Conservation (phyloP, 1,284 basidiomycete genomes). For the Fomitopsis schrenkii region DNA sequence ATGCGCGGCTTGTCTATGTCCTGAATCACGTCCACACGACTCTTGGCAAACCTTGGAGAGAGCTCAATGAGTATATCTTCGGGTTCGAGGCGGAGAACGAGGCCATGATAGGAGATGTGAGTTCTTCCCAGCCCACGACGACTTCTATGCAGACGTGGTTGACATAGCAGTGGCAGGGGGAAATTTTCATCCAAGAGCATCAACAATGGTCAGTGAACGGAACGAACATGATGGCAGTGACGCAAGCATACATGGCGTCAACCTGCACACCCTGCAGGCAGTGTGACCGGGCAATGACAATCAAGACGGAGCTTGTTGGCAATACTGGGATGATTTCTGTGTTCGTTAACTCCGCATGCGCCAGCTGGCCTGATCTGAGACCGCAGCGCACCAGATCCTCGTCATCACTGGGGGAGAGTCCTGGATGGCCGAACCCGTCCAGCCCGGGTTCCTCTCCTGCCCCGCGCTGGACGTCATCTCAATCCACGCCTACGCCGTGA, state of each 20-base stretch:
- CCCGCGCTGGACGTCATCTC: slow-evolving; percentile 32
- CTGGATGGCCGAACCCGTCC: slow-evolving; percentile 31
- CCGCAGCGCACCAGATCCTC: slow-evolving; percentile 22
- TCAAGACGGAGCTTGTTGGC: slow-evolving; percentile 27
- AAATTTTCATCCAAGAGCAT: slow-evolving; percentile 23
- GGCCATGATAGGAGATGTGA: slow-evolving; percentile 3
- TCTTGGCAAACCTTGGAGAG: slow-evolving; percentile 38
- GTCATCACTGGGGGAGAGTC: slow-evolving; percentile 37
- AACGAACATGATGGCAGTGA: not conserved
- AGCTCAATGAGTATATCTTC: slow-evolving; percentile 40
- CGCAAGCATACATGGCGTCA: not conserved
- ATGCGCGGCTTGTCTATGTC: slow-evolving; percentile 30
- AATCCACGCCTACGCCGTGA: slow-evolving; percentile 36
- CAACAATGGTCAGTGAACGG: slow-evolving; percentile 19
- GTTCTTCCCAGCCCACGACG: not conserved
- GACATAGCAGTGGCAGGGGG: slow-evolving; percentile 13
- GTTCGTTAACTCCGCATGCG: not conserved
- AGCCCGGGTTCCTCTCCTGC: slow-evolving; percentile 31
- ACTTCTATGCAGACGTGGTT: too few relatives aligned
- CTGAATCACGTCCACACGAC: slow-evolving; percentile 37
- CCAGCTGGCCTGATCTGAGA: not conserved
- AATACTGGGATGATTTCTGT: slow-evolving; percentile 23
- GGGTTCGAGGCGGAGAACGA: slow-evolving; percentile 33
- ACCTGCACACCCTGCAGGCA: slow-evolving; percentile 22
- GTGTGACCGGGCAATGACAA: slow-evolving; percentile 34